Percentiles rank a stretch among this genome's conserved stretches.
phyloP scores from a whole-genome alignment of 2,329 filamentous ascomycete genomes.

The Colletotrichum australisinense region DNA sequence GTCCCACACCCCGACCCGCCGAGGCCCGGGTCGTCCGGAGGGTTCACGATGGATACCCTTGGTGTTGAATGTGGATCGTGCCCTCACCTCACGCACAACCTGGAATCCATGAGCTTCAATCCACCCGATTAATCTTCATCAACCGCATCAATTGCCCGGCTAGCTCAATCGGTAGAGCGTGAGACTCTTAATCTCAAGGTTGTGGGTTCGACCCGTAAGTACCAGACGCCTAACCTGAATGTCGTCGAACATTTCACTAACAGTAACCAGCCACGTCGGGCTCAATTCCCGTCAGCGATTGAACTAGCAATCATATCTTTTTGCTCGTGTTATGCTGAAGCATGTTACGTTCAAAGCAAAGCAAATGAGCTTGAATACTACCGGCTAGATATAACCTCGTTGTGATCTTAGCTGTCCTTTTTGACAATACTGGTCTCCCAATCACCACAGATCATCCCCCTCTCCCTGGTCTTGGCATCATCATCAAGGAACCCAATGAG shows the following conservation, averaged over 20 bases:
- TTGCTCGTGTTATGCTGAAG: neutral
- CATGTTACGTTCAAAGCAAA: neutral
- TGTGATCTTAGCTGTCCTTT: neutral
- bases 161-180: constrained; percentile 81
- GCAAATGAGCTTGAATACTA: neutral
- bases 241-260: neutral
- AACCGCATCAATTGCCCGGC: constrained; percentile 52
- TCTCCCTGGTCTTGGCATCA: neutral
- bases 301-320: neutral
- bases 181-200: constrained; percentile 75
- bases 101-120: neutral
- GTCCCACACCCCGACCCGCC: neutral
- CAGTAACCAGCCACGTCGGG: constrained; percentile 28
- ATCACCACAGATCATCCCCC: neutral
- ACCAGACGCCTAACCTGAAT: neutral
- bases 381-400: neutral
- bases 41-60: constrained; percentile 10
- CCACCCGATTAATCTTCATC: neutral
- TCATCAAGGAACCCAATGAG: neutral
- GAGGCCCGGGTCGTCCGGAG: neutral
- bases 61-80: constrained; percentile 22
- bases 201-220: constrained; percentile 59
- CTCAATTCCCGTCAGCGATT: constrained; percentile 33
- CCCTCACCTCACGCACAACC: constrained; percentile 20
- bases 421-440: neutral